A percentile compares a stretch with the other conserved stretches of the same genome.
These are phyloP conservation scores for Suillus discolor DNA, from an alignment of 768 basidiomycete species.

Conservation along the genomic window DNA sequence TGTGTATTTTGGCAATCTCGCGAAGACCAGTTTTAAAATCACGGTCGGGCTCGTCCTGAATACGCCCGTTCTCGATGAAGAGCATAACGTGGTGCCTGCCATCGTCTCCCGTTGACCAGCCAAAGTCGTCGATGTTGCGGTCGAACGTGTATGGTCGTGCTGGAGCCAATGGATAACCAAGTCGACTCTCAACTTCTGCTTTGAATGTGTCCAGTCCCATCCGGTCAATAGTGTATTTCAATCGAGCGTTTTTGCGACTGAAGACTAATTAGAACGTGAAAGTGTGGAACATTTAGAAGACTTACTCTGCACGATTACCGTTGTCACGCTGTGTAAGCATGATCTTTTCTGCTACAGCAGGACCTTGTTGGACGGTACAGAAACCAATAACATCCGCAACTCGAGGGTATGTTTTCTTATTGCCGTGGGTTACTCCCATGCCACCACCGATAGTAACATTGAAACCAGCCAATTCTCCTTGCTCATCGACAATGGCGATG, in stretches of 20 bases:
- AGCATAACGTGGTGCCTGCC: constrained; percentile 90
- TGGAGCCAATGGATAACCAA: constrained; percentile 77
- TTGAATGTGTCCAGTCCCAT: constrained; percentile 90
- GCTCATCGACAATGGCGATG: constrained; percentile 84
- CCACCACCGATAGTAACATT: constrained; percentile 95
- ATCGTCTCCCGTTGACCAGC: constrained; percentile 88
- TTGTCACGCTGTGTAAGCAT: constrained; percentile 95
- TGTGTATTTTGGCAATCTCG: constrained; percentile 93
- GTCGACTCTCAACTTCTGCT: constrained; percentile 84
- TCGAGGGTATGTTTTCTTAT: constrained; percentile 98
- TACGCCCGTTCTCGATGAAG: constrained; percentile 97
- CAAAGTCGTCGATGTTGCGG: constrained; percentile 90
- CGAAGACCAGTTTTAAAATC: constrained; percentile 92
- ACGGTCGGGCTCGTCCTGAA: constrained; percentile 89
- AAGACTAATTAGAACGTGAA: constrained; percentile 8
- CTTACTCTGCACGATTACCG: constrained; percentile 92
- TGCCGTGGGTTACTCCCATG: constrained; percentile 99
- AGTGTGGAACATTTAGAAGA: constrained; percentile 16
- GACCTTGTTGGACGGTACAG: constrained; percentile 85
- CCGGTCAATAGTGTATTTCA: constrained; percentile 97
- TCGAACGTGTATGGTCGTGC: constrained; percentile 81
- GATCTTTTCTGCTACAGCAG: constrained; percentile 86
- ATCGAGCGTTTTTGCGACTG: constrained; percentile 81
- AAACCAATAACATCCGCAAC: constrained; percentile 88
- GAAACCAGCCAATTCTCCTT: constrained; percentile 85